Percentiles rank a stretch among this genome's conserved stretches.
Evolutionary conservation across 768 basidiomycete genomes (phyloP).

Genomic region (Amanita polypyramis): DNA sequence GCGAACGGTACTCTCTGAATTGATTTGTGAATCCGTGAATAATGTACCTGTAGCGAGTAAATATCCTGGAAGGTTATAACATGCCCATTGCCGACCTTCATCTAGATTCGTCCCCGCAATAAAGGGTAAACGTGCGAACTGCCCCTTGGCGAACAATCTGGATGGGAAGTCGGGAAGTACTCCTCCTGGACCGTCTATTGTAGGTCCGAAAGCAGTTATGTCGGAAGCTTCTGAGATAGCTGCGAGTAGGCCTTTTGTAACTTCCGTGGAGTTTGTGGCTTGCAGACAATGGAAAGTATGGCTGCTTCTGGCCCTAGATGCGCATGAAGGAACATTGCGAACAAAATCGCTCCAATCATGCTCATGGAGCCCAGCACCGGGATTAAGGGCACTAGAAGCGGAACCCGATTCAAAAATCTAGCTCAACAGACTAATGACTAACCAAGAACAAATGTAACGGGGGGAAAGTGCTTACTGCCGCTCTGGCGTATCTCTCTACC

Average conservation of each 20-base stretch:
- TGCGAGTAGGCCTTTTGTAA: constrained; percentile 18
- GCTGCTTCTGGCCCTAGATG: constrained; percentile 16
- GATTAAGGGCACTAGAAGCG: constrained; percentile 20
- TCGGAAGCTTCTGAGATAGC: constrained; percentile 15
- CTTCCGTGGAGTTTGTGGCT: constrained; percentile 18
- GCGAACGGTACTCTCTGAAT: constrained; percentile 16
- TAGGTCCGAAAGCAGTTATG: constrained; percentile 24
- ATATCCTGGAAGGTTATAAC: background rate
- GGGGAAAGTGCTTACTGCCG: constrained; percentile 17
- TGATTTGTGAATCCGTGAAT: constrained; percentile 10
- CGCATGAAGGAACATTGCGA: constrained; percentile 18
- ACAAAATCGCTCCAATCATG: constrained; percentile 20
- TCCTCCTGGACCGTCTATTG: constrained; percentile 29
- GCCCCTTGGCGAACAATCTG: constrained; percentile 19
- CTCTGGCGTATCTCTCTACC: constrained; percentile 18
- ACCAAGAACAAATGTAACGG: background rate
- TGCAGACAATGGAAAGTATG: constrained; percentile 22
- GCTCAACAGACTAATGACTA: no score
- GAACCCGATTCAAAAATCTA: constrained; percentile 37
- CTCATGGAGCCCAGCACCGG: constrained; percentile 18
- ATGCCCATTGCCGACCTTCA: constrained; percentile 24
- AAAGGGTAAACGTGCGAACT: constrained; percentile 29
- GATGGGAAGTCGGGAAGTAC: constrained; percentile 29
- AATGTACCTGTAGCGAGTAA: background rate
- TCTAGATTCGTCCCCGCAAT: constrained; percentile 35